Evolutionary conservation across 495 filamentous ascomycete genomes (phyloP).

Genomic region (Aspergillus heteromorphus): DNA sequence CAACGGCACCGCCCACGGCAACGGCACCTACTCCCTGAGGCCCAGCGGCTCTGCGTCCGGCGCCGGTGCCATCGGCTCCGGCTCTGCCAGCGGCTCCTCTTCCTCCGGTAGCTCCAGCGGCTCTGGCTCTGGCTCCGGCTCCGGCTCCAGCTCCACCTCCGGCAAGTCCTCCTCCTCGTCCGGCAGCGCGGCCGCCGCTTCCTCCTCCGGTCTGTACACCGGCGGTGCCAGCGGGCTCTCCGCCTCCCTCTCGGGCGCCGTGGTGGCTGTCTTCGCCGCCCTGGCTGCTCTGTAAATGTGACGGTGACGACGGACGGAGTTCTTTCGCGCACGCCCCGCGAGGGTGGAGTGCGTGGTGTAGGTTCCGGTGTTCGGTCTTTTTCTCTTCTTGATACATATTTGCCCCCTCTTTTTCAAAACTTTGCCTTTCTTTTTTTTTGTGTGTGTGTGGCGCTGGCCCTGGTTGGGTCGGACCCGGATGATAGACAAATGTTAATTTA

Average conservation of each 20-base stretch:
- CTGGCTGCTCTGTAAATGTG: background rate
- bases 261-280: slow-evolving; percentile 13
- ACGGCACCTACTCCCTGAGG: background rate
- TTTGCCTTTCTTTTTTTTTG: background rate
- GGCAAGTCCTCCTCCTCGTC: slow-evolving; percentile 1
- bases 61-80: slow-evolving; percentile 13
- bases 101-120: slow-evolving; percentile 3
- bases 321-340: background rate
- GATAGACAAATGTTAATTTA: background rate
- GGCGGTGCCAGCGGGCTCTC: slow-evolving; percentile 25
- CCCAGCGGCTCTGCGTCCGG: slow-evolving; percentile 17
- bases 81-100: slow-evolving; percentile 5
- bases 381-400: background rate
- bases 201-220: slow-evolving; percentile 16
- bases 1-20: slow-evolving; percentile 10
- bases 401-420: background rate
- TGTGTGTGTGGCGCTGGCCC: no score
- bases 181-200: background rate
- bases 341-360: no score
- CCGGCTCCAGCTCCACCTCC: slow-evolving; percentile 10
- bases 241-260: slow-evolving; percentile 29
- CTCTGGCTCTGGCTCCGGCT: slow-evolving; percentile 8
- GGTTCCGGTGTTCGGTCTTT: background rate
- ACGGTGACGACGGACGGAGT: background rate
- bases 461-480: background rate